Evolutionary conservation across 805 yeast species (phyloP).

Genomic region (Schwanniomyces pseudopolymorphus): DNA sequence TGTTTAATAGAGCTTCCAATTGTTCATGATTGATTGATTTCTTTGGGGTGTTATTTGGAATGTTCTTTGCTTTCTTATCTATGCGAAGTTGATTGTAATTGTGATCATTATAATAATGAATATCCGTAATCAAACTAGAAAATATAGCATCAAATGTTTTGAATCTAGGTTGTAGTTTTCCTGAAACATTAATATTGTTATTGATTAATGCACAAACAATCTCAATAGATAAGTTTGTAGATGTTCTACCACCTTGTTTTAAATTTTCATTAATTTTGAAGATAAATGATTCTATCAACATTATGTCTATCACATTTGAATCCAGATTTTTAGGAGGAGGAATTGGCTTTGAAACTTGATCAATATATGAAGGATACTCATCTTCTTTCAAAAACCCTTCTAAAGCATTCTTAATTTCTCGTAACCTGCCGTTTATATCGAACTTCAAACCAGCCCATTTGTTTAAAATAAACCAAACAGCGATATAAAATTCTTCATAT

Average conservation of each 20-base stretch:
- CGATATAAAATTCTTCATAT: slow-evolving; percentile 25
- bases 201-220: slow-evolving; percentile 22
- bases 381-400: slow-evolving; percentile 6
- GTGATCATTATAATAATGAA: slow-evolving; percentile 27
- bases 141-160: slow-evolving; percentile 30
- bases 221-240: slow-evolving; percentile 25
- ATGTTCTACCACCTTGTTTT: slow-evolving; percentile 14
- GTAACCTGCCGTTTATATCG: slow-evolving; percentile 3
- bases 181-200: slow-evolving; percentile 14
- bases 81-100: slow-evolving; percentile 20
- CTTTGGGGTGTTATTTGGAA: slow-evolving; percentile 24
- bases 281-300: slow-evolving; percentile 33
- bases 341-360: neutral
- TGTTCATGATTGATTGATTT: slow-evolving; percentile 24
- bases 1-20: slow-evolving; percentile 17
- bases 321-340: neutral
- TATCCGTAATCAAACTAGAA: slow-evolving; percentile 25
- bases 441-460: slow-evolving; percentile 34
- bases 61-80: slow-evolving; percentile 10
- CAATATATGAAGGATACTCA: slow-evolving; percentile 2
- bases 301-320: slow-evolving; percentile 22
- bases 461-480: slow-evolving; percentile 32
- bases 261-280: slow-evolving; percentile 29
- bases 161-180: slow-evolving; percentile 20
- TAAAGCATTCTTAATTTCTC: slow-evolving; percentile 3